Base-by-base conservation (phyloP, 2,329 filamentous ascomycete species). In the Chaetomium globosum region DNA sequence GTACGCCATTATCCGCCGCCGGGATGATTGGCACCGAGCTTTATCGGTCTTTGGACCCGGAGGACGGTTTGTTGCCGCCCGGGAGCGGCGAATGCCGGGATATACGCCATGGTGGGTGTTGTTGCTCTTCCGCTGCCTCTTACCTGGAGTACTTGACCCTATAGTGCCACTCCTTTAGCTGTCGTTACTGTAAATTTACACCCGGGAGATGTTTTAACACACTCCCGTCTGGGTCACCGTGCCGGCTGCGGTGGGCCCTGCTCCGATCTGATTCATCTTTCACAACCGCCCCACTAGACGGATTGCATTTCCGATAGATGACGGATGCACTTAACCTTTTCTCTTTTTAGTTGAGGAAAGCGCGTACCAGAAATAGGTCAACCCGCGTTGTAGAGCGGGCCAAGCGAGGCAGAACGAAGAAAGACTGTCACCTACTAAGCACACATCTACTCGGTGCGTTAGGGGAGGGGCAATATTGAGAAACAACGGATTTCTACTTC, bases 301-400 rank as follows among this genome's bases (percentile, higher is more conserved):
- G 43, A 51, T 10, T 31, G 33, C 23, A 53, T 61, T 2, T 19
- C 59, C 33, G 49, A 43, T 4, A 9, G 58, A 60, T 43, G 58
- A 53, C 58, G 21, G 58, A 60, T 53, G 21, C 16, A 26, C 48
- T 48, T 9, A 36, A 39, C n/a, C 16, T 13, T 21, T 52, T 6
- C 31, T 8, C 33, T 13, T 9, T 23, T 9, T n/a, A 13, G 36
- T 6, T 7, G n/a, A 30, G 13, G 36, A 7, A 58, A 16, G 28
- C 23, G 28, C 23, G 4, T 5, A n/a, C 51, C 28, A 3, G 26
- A 53, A 30, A n/a, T 6, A 53, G 13, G 28, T n/a, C 28, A 53
- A 30, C 26, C 3, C 19, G 39, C 39, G 39, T n/a, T n/a, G 5
- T 5, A 43, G 16, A 43, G 5, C 16, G 39, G 39, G 16, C 7